Percentiles rank a stretch among this genome's conserved stretches.
Evolutionary conservation across 495 filamentous ascomycete genomes (phyloP).

Genomic region (Schizothecium vesticola): DNA sequence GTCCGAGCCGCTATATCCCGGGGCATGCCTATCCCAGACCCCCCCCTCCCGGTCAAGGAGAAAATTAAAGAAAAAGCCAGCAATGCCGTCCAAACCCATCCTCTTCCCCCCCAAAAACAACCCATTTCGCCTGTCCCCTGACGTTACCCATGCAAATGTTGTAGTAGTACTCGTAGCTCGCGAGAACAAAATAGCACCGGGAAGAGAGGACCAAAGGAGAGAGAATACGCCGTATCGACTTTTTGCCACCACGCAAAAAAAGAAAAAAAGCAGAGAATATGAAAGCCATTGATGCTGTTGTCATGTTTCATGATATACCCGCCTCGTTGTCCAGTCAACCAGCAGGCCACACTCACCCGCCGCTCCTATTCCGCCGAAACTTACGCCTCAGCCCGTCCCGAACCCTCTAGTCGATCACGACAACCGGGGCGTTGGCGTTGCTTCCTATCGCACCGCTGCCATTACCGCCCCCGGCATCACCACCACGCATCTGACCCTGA

Average conservation of each 20-base stretch:
- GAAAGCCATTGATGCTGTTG: background rate
- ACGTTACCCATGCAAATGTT: background rate
- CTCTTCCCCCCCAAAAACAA: background rate
- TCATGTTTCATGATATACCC: background rate
- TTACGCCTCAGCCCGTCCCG: too few relatives aligned
- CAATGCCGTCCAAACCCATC: background rate
- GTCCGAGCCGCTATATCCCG: background rate
- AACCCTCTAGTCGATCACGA: constrained; percentile 6
- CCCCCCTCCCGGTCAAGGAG: too few relatives aligned
- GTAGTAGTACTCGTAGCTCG: background rate
- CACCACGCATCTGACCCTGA: constrained; percentile 3
- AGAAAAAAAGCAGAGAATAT: background rate
- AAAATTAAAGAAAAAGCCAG: background rate
- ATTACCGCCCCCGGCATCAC: background rate
- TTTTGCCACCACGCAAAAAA: background rate
- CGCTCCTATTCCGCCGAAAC: too few relatives aligned
- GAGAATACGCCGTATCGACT: background rate
- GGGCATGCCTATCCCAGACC: too few relatives aligned
- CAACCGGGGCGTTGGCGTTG: background rate
- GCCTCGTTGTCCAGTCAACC: background rate
- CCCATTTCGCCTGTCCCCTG: background rate
- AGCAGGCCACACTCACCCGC: too few relatives aligned
- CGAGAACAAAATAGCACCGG: background rate
- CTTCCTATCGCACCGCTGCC: background rate
- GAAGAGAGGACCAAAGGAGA: background rate